These are phyloP conservation scores for Pyrus pyrifolia DNA, from an alignment of 306 rosid genomes.

Conservation along the genomic window DNA sequence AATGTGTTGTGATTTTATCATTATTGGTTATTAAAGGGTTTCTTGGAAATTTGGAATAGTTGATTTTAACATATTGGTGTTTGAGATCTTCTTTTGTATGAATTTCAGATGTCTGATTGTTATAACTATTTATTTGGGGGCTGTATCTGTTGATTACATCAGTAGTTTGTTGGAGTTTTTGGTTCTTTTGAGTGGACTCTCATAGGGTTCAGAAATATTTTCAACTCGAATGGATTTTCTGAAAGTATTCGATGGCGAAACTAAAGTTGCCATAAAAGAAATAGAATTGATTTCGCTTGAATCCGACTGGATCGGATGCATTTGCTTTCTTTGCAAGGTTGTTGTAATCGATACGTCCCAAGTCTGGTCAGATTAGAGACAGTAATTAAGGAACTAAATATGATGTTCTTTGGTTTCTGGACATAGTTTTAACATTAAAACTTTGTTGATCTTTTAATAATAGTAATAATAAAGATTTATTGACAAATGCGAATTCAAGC, in stretches of 20 bases:
- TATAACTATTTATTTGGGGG: neutral
- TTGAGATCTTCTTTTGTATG: conserved; percentile 1
- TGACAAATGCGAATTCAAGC: too few relatives aligned
- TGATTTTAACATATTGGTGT: neutral
- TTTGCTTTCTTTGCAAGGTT: neutral
- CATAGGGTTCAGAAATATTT: neutral
- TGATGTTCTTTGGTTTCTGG: neutral
- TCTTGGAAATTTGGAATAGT: neutral
- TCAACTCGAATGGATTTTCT: neutral
- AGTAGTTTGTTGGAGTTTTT: neutral
- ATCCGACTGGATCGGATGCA: neutral
- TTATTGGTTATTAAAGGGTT: neutral
- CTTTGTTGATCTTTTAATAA: neutral
- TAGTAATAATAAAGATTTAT: too few relatives aligned
- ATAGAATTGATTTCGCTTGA: neutral
- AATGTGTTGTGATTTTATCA: neutral
- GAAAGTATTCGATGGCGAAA: neutral
- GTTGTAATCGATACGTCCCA: neutral
- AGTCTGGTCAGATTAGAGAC: neutral
- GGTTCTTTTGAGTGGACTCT: neutral
- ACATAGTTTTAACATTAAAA: neutral
- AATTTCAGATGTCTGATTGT: neutral
- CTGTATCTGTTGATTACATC: neutral
- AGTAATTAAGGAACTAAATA: neutral
- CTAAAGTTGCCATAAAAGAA: neutral